Evolutionary conservation across 768 basidiomycete genomes (phyloP).

Genomic region (Psilocybe subaeruginosa): DNA sequence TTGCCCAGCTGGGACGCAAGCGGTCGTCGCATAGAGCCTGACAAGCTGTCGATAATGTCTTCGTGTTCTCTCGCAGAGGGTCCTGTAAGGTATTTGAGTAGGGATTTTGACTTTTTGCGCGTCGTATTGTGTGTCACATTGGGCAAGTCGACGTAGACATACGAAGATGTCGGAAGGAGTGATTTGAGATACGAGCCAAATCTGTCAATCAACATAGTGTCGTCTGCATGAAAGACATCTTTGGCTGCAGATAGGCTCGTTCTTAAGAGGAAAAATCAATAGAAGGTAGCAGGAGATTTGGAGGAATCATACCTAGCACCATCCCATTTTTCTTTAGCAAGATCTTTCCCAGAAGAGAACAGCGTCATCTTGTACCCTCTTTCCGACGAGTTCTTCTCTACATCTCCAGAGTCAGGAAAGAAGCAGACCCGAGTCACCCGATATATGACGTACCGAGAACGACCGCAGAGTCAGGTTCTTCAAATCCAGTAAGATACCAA

Average conservation of each 20-base stretch:
- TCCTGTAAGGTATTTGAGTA: slow-evolving; percentile 55
- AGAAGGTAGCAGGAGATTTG: background rate
- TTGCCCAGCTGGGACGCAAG: slow-evolving; percentile 73
- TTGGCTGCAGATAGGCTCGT: slow-evolving; percentile 70
- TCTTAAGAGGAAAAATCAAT: slow-evolving; percentile 31
- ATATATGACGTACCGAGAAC: slow-evolving; percentile 61
- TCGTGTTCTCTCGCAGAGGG: slow-evolving; percentile 52
- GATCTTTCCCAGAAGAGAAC: slow-evolving; percentile 78
- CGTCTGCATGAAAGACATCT: slow-evolving; percentile 77
- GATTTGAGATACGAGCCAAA: slow-evolving; percentile 64
- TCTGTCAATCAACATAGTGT: slow-evolving; percentile 57
- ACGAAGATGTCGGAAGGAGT: slow-evolving; percentile 48
- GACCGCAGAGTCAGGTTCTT: slow-evolving; percentile 90
- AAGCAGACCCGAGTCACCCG: background rate
- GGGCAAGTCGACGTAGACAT: slow-evolving; percentile 57
- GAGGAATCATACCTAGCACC: slow-evolving; percentile 63
- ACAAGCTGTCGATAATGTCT: slow-evolving; percentile 53
- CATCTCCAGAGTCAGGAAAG: slow-evolving; percentile 4
- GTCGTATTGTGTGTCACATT: slow-evolving; percentile 24
- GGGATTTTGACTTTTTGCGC: slow-evolving; percentile 47
- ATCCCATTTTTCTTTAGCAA: slow-evolving; percentile 88
- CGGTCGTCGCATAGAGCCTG: slow-evolving; percentile 44
- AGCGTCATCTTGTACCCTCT: slow-evolving; percentile 87
- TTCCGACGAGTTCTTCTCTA: slow-evolving; percentile 72
- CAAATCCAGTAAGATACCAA: slow-evolving; percentile 96